Base-by-base conservation (phyloP, 352 stramenopile species). In the Phytophthora tentaculata region DNA sequence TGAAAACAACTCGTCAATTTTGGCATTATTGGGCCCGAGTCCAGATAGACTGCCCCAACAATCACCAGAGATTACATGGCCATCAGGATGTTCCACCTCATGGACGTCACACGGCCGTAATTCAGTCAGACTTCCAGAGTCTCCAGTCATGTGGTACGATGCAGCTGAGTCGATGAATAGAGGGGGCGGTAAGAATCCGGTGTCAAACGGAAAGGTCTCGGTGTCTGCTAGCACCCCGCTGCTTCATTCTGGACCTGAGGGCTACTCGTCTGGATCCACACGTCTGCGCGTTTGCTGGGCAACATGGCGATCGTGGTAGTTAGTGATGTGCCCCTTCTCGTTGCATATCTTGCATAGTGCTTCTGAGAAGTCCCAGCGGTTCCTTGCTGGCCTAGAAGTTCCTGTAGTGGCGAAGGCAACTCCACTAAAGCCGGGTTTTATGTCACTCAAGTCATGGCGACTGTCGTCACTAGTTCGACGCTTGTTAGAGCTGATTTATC, bases 241-340 rank as follows among this genome's bases (percentile, higher is more conserved):
- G 5, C 9, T 39, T 39, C 32, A 14, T 39, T 14, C 9, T 14
- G 32, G 32, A n/a, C n/a, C n/a, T n/a, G n/a, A n/a, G n/a, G n/a
- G n/a, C n/a, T n/a, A n/a, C n/a, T 1, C 23, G 16, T 16, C 23
- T 17, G 14, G 55, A n/a, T n/a, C 2, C 26, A 14, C 61, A 5
- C 1, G 2, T 32, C 7, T 3, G 3, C 3, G 26, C 26, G 3
- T 32, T 32, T 3, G 3, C 3, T 7, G 8, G 50, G 19, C 5
- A 32, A 67, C 51, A 5, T 35, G 22, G 2, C 61, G 20, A 5
- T 68, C 61, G 12, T 68, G 43, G 12, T 61, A 68, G 5, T 57
- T 57, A 5, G 44, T 51, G 7, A 20, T 51, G 44, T 51, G 44
- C 6, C 19, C 44, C n/a, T 29, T 49, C 26, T 51, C 0, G 12